Conservation (phyloP, 306 rosid genomes). For the Psophocarpus tetragonolobus region DNA sequence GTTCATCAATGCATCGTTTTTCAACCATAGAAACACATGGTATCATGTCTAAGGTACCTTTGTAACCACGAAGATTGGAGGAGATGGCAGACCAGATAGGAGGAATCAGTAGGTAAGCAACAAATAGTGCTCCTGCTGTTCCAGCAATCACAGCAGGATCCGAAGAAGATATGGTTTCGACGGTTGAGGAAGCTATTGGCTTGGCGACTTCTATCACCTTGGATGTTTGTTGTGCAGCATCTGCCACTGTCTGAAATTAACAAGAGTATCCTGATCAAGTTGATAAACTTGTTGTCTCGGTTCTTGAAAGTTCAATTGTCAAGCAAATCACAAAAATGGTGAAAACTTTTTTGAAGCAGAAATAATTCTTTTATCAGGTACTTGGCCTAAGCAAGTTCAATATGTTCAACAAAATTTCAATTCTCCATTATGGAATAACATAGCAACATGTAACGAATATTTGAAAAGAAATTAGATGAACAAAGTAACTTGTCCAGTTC, state of each 20-base stretch:
- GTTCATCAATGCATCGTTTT: neutral
- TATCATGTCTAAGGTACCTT: conserved; percentile 56
- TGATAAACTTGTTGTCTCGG: neutral
- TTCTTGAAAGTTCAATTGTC: conserved; percentile 11
- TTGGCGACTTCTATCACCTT: conserved; percentile 81
- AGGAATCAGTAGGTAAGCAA: conserved; percentile 78
- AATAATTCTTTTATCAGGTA: neutral
- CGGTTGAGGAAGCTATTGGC: conserved; percentile 82
- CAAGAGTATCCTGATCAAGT: conserved; percentile 6
- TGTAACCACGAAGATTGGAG: conserved; percentile 75
- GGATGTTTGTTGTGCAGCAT: conserved; percentile 79
- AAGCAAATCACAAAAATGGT: neutral
- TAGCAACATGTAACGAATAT: neutral
- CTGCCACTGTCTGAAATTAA: conserved; percentile 74
- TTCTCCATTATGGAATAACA: neutral
- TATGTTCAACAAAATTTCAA: neutral
- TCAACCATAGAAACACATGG: conserved; percentile 10
- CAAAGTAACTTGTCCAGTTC: neutral
- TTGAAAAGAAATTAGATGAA: neutral
- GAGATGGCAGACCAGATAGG: conserved; percentile 81
- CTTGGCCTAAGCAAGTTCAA: neutral
- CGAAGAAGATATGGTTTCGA: conserved; percentile 67
- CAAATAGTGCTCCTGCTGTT: conserved; percentile 71
- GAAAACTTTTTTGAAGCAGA: neutral
- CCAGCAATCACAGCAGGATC: conserved; percentile 78